Percentiles rank a stretch among this genome's conserved stretches.
Conservation (phyloP, 2,329 filamentous ascomycete genomes). For the Cladophialophora immunda region DNA sequence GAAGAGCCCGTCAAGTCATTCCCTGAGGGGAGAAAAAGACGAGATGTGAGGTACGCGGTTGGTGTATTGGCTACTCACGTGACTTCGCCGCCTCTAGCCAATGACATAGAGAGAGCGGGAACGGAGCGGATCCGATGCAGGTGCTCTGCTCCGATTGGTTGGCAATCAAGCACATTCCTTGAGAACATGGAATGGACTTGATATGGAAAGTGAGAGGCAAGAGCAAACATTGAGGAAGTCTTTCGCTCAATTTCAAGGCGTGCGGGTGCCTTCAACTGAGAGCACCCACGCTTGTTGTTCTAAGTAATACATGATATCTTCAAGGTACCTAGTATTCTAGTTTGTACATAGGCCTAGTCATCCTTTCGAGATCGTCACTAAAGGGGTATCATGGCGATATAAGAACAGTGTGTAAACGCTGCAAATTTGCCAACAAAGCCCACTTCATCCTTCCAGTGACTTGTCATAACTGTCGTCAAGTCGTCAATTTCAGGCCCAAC, state of each 20-base stretch:
- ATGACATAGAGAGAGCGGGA: neutral
- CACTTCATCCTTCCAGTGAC: neutral
- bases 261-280: neutral
- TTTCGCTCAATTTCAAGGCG: neutral
- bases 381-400: constrained; percentile 27
- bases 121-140: neutral
- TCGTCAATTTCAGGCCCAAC: constrained; percentile 33
- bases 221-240: neutral
- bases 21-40: neutral
- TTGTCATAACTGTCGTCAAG: constrained; percentile 17
- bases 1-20: neutral
- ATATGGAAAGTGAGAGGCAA: neutral
- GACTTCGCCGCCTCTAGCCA: neutral
- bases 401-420: constrained; percentile 20
- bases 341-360: neutral
- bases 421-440: neutral
- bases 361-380: constrained; percentile 4
- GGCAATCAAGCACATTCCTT: constrained; percentile 20
- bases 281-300: neutral
- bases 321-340: constrained; percentile 10
- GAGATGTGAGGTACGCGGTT: neutral
- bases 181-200: neutral
- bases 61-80: neutral
- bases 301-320: neutral
- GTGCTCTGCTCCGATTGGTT: constrained; percentile 29